phyloP scores from a whole-genome alignment of 2,329 filamentous ascomycete genomes.

The Ceratocystis eucalypticola region DNA sequence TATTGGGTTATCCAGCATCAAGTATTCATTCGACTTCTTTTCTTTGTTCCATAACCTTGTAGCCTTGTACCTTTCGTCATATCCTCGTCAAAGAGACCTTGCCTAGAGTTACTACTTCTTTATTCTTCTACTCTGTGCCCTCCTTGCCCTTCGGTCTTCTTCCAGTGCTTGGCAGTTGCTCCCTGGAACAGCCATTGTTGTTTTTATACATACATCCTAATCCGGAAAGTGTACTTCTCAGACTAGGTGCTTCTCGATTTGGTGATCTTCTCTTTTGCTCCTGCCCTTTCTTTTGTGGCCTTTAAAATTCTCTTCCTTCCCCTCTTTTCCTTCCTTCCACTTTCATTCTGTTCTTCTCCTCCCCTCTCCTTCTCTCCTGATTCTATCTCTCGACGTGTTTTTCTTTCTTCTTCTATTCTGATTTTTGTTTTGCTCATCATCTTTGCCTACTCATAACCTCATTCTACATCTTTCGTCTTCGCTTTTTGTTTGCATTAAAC shows the following conservation, averaged over 20 bases:
- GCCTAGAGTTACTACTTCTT: not conserved
- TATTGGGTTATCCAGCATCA: not conserved
- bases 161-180: not conserved
- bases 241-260: not conserved
- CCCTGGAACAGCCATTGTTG: not conserved
- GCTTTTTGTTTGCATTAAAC: slow-evolving; percentile 16
- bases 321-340: not conserved
- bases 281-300: not conserved
- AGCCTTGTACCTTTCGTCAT: not conserved
- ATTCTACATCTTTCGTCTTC: slow-evolving; percentile 16
- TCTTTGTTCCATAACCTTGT: slow-evolving; percentile 1
- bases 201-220: not conserved
- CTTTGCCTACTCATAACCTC: slow-evolving; percentile 8
- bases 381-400: not conserved
- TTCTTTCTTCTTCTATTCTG: slow-evolving; percentile 19
- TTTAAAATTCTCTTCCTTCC: slow-evolving; percentile 4
- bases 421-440: slow-evolving; percentile 13
- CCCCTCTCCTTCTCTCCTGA: not conserved
- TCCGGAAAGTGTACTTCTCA: not conserved
- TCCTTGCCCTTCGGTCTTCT: not conserved
- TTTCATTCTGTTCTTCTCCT: not conserved
- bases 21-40: not conserved
- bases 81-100: not conserved
- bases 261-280: not conserved
- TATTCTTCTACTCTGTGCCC: not conserved